These are phyloP conservation scores for Flagelloscypha sp. DNA, from an alignment of 768 basidiomycete species.

Conservation along the genomic window DNA sequence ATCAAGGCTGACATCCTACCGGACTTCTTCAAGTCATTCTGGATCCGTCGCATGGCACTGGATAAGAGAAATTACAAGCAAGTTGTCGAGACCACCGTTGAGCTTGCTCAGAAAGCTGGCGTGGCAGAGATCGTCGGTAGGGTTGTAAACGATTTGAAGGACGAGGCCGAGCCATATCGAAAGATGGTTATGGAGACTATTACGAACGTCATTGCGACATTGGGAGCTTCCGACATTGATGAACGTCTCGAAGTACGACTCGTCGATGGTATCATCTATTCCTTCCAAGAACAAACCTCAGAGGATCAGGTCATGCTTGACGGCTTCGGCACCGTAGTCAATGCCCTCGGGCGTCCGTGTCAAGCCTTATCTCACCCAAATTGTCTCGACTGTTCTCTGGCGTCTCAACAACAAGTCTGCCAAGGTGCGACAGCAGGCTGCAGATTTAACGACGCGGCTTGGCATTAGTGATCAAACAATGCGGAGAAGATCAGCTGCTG, in stretches of 20 bases:
- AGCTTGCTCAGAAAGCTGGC: slow-evolving; percentile 94
- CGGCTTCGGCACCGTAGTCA: slow-evolving; percentile 96
- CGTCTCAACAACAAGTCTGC: slow-evolving; percentile 99
- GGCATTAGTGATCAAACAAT: slow-evolving; percentile 97
- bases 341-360: slow-evolving; percentile 93
- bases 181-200: slow-evolving; percentile 99
- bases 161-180: slow-evolving; percentile 82
- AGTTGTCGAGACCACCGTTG: slow-evolving; percentile 97
- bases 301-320: slow-evolving; percentile 99
- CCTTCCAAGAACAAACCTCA: slow-evolving; percentile 99
- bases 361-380: slow-evolving; percentile 97
- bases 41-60: slow-evolving; percentile 96
- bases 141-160: slow-evolving; percentile 84
- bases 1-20: slow-evolving; percentile 97
- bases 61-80: slow-evolving; percentile 94
- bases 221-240: slow-evolving; percentile 97
- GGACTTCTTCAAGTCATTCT: slow-evolving; percentile 99
- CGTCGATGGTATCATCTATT: slow-evolving; percentile 97
- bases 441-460: slow-evolving; percentile 95
- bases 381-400: slow-evolving; percentile 98
- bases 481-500: slow-evolving; percentile 91
- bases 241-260: slow-evolving; percentile 90
- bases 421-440: slow-evolving; percentile 97
- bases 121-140: slow-evolving; percentile 93
- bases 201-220: slow-evolving; percentile 86